phyloP scores from a whole-genome alignment of 352 stramenopile genomes.

The Pythium diclinum region DNA sequence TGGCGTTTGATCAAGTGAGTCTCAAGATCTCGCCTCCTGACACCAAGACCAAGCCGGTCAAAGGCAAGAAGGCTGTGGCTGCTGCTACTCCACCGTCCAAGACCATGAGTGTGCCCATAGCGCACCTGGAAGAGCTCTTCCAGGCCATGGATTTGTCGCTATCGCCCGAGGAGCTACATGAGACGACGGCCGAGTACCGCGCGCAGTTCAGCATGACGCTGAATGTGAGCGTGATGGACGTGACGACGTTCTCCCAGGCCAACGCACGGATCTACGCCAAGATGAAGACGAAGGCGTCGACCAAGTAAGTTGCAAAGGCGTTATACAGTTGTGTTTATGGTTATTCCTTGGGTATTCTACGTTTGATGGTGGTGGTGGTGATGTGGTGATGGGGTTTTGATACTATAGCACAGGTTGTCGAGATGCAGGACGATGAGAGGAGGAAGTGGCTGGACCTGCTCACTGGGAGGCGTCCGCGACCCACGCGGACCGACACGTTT shows the following conservation, averaged over 20 bases:
- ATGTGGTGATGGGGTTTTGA: constrained; percentile 8
- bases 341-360: constrained; percentile 10
- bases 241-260: constrained; percentile 49
- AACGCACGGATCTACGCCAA: constrained; percentile 29
- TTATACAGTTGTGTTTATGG: constrained; percentile 21
- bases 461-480: constrained; percentile 36
- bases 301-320: constrained; percentile 3
- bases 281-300: constrained; percentile 8
- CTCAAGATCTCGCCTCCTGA: not conserved
- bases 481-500: constrained; percentile 78
- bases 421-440: not conserved
- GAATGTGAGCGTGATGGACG: constrained; percentile 62
- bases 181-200: constrained; percentile 33
- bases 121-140: constrained; percentile 45
- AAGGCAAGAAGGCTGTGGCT: constrained; percentile 22
- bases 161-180: constrained; percentile 30
- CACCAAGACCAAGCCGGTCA: constrained; percentile 21
- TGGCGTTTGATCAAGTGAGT: constrained; percentile 39
- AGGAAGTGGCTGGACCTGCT: not conserved
- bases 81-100: constrained; percentile 8
- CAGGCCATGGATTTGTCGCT: constrained; percentile 34
- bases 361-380: not conserved
- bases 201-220: constrained; percentile 35
- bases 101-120: constrained; percentile 40
- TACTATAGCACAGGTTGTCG: constrained; percentile 27